Base-by-base conservation (phyloP, 1,284 basidiomycete genomes). In the Hemileia vastatrix region DNA sequence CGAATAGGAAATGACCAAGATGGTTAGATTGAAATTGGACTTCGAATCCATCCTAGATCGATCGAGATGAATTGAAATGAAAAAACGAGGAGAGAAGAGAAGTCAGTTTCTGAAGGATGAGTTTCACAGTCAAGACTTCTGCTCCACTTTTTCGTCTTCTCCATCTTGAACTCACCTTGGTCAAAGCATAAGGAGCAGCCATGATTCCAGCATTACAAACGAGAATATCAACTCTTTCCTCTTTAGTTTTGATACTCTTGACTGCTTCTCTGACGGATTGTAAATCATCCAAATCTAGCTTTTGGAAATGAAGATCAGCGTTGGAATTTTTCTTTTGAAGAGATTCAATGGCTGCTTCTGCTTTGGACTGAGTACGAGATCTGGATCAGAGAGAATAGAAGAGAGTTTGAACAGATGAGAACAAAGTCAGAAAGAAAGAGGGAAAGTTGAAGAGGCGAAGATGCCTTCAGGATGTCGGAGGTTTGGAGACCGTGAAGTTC, bases 271-370 rank as follows among this genome's bases (percentile, higher is more conserved):
- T 61, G 2, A 68, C 62, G 0, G 68, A 63, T 4, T 64, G 62
- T 8, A 71, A 67, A 43, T 71, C 66, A 53, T 66, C 69, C 19
- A 72, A 45, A 49, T 72, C 70, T 47, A 72, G 66, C 64, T 68
- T 60, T 24, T 71, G 23, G 50, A 67, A 69, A 44, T 70, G 59
- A n/a, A 72, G 53, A 45, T 72, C 62, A 43, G 67, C 66, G 1
- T 43, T 44, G 13, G 68, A 65, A 11, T 40, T 40, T 15, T 40
- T 52, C 19, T 65, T 24, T 45, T 67, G 64, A 64, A 72, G 67
- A 60, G 67, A 60, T 15, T 65, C 44, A 49, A 71, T 70, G 21
- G 71, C 68, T 6, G 67, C 63, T 18, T 66, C 32, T 4, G 67
- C 70, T 36, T 70, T 71, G 21, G 63, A 63, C 48, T 71, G 65